These are phyloP conservation scores for Chalaropsis ovoidea DNA, from an alignment of 2,329 filamentous ascomycete species.

Conservation along the genomic window DNA sequence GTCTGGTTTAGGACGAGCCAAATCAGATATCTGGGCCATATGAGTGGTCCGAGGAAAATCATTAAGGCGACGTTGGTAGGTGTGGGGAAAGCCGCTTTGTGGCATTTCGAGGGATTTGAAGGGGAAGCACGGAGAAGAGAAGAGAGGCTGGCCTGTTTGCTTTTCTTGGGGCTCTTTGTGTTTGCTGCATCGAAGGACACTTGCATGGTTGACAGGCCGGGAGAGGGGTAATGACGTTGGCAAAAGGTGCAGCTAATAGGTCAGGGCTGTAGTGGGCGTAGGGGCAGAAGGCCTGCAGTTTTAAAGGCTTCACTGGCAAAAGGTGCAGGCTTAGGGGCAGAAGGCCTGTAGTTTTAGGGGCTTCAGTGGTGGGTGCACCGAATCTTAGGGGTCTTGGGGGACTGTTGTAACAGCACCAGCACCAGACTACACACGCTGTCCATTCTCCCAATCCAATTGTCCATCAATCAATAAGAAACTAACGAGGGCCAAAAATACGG, in stretches of 20 bases:
- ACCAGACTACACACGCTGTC: no score
- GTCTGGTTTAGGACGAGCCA: not conserved
- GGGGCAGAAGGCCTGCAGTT: no score
- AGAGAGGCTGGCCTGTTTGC: not conserved
- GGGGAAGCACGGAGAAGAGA: not conserved
- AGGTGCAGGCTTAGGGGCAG: not conserved
- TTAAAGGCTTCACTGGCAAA: no score
- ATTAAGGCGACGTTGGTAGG: not conserved
- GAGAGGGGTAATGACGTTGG: not conserved
- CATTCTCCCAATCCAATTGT: no score
- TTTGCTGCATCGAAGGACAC: not conserved
- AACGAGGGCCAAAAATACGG: not conserved
- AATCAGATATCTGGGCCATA: slow-evolving; percentile 1
- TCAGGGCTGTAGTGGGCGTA: no score
- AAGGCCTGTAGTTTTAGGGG: not conserved
- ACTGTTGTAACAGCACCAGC: no score
- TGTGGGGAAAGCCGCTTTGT: not conserved
- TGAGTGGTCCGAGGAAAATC: slow-evolving; percentile 11
- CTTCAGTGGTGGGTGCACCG: not conserved
- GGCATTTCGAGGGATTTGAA: not conserved
- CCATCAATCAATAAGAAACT: no score
- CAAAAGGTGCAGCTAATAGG: not conserved
- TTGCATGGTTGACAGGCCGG: not conserved
- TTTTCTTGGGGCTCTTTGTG: not conserved
- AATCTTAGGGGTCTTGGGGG: no score